Base-by-base conservation (phyloP, 495 filamentous ascomycete genomes). In the Terfezia boudieri region DNA sequence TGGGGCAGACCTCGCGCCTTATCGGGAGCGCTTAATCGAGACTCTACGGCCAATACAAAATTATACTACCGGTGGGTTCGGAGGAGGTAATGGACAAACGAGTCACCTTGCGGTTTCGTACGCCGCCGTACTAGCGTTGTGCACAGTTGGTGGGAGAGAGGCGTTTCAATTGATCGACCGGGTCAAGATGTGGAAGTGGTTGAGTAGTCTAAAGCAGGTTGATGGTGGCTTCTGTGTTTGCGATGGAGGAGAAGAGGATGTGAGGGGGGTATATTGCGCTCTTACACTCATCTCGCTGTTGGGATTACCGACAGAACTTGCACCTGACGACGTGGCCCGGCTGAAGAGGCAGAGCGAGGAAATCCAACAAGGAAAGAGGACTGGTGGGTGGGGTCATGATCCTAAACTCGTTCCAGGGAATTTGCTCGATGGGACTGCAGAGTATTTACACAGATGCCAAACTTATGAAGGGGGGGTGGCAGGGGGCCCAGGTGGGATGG, bases 391-490 rank as follows among this genome's bases (percentile, higher is more conserved):
- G 14, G 41, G 41, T 4, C 56, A 65, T 52, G 73, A 72, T 4
- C 58, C 72, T 14, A 64, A 69, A 23, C 70, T 71, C 41, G 41
- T 46, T 6, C 41, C 41, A 14, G 17, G 17, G 8, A 46, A 46
- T 32, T 76, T 96, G 43, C 68, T 80, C 7, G 77, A 77, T 51
- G 76, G 78, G 7, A 73, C 94, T 8, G 75, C 74, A 3, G 79
- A 87, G 56, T 96, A 89, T 71, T 70, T 98, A 37, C 74, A 77
- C 5, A 70, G 79, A 69, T 96, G 86, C 63, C 89, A 96, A 74
- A 89, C 83, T 10, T 95, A 78, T 61, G 90, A 98, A 70, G 90
- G 90, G 53, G 90, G 90, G 35, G 84, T 96, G 36, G 86, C 83
- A 53, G 81, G 76, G 11, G 77, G 77, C 41, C 90, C 90, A 16